Evolutionary conservation across 768 basidiomycete species (phyloP).

Genomic region (Leccinellum rugosiceps): DNA sequence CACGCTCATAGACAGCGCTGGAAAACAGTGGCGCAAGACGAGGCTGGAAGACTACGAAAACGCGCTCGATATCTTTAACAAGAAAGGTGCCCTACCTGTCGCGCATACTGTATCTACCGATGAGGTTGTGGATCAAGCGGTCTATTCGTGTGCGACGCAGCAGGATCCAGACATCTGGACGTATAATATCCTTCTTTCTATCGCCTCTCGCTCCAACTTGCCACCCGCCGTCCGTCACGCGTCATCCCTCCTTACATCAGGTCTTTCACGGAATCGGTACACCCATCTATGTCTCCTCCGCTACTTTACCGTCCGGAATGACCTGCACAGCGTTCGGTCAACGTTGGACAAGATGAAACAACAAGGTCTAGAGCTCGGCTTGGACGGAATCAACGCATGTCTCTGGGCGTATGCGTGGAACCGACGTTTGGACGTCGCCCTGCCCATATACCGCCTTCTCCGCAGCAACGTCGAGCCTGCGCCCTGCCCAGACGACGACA

Average conservation of each 20-base stretch:
- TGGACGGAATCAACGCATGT: slow-evolving; percentile 68
- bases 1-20: slow-evolving; percentile 63
- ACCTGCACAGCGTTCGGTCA: slow-evolving; percentile 53
- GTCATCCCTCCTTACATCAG: slow-evolving; percentile 51
- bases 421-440: slow-evolving; percentile 51
- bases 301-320: slow-evolving; percentile 47
- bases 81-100: slow-evolving; percentile 46
- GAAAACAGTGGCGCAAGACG: slow-evolving; percentile 61
- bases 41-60: slow-evolving; percentile 54
- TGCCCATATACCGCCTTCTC: slow-evolving; percentile 61
- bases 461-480: slow-evolving; percentile 49
- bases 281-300: slow-evolving; percentile 60
- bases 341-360: slow-evolving; percentile 52
- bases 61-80: slow-evolving; percentile 57
- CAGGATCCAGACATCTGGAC: slow-evolving; percentile 62
- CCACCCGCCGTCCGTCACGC: slow-evolving; percentile 48
- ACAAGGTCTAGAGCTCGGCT: slow-evolving; percentile 48
- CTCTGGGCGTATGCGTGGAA: slow-evolving; percentile 65
- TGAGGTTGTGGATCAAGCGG: slow-evolving; percentile 6
- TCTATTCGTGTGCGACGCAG: neutral
- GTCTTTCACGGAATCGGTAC: slow-evolving; percentile 54
- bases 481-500: slow-evolving; percentile 30
- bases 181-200: slow-evolving; percentile 61
- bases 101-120: slow-evolving; percentile 6
- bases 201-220: slow-evolving; percentile 54